Conservation (phyloP, 1,139 yeast genomes). For the Candida sp. region DNA sequence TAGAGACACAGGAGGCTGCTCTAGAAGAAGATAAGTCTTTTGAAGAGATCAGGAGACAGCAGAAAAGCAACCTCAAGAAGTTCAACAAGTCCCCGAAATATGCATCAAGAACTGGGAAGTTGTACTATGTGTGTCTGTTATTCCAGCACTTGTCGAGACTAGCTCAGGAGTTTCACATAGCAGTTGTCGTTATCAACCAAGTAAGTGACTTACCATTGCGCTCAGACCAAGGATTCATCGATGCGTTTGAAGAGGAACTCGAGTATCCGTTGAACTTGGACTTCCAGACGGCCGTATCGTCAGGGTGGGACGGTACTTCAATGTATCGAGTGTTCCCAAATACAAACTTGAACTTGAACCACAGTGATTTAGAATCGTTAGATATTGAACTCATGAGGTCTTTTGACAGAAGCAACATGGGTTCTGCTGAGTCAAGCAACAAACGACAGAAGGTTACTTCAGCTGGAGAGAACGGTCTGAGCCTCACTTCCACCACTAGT, state of each 20-base stretch:
- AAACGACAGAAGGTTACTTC: conserved; percentile 12
- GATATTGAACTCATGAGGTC: conserved; percentile 17
- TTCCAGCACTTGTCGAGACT: conserved; percentile 54
- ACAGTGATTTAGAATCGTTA: conserved; percentile 13
- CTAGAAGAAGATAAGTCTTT: conserved; percentile 21
- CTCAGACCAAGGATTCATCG: conserved; percentile 21
- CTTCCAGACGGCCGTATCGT: conserved; percentile 72
- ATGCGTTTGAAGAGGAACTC: conserved; percentile 13
- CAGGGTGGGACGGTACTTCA: conserved; percentile 66
- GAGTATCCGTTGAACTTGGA: conserved; percentile 54
- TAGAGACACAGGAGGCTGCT: conserved; percentile 25
- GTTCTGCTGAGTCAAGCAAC: neutral
- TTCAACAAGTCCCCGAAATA: conserved; percentile 31
- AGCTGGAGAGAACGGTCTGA: neutral
- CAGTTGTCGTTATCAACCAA: conserved; percentile 81
- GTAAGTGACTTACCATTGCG: conserved; percentile 58
- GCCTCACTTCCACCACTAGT: neutral
- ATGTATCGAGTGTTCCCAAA: conserved; percentile 11
- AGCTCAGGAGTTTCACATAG: conserved; percentile 53
- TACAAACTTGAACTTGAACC: conserved; percentile 8
- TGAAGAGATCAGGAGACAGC: conserved; percentile 24
- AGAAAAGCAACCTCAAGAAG: conserved; percentile 31
- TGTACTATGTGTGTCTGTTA: conserved; percentile 46
- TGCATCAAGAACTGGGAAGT: conserved; percentile 36
- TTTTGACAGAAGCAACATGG: conserved; percentile 7